Conservation (phyloP, 2,329 filamentous ascomycete genomes). For the Penicillium sp. region DNA sequence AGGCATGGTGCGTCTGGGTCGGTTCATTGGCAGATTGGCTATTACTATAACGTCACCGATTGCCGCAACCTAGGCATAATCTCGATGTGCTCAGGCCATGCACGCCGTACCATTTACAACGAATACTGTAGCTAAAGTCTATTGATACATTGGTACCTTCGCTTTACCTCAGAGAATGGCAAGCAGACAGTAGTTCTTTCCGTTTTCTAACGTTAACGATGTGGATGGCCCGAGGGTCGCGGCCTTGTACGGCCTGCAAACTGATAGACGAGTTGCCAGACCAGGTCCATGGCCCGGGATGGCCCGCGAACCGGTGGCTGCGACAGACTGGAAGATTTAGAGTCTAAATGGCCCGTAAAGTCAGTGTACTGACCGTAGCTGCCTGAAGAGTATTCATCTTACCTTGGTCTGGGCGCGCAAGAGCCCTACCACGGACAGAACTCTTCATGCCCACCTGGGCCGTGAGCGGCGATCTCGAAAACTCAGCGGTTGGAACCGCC, state of each 20-base stretch:
- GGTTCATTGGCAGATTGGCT: not conserved
- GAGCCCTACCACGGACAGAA: no score
- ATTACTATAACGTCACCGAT: not conserved
- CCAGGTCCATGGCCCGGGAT: constrained; percentile 2
- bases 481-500: no score
- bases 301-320: not conserved
- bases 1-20: not conserved
- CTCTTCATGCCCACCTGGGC: no score
- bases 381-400: no score
- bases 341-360: no score
- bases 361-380: no score
- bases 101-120: not conserved
- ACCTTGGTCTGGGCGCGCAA: no score
- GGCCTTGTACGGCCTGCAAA: constrained; percentile 5
- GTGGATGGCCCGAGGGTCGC: not conserved
- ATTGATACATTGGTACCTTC: not conserved
- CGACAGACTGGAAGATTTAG: no score
- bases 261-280: constrained; percentile 6
- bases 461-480: no score
- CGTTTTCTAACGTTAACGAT: not conserved
- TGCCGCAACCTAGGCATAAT: not conserved
- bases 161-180: no score
- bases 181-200: not conserved
- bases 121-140: not conserved
- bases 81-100: constrained; percentile 3